These are phyloP conservation scores for Phytophthora meadii DNA, from an alignment of 352 stramenopile species.

Conservation along the genomic window DNA sequence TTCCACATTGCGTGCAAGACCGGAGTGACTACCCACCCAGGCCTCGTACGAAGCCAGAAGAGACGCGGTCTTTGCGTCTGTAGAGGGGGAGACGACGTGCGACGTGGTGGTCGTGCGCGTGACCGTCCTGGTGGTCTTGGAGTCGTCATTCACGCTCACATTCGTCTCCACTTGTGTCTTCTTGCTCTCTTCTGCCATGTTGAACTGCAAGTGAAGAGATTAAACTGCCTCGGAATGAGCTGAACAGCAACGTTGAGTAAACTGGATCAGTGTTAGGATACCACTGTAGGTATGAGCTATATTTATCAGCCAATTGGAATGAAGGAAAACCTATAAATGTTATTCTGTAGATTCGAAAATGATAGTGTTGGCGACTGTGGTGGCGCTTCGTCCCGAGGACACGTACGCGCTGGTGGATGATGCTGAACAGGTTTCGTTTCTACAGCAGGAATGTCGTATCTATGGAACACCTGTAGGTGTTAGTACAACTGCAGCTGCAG, in stretches of 20 bases:
- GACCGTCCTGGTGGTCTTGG: slow-evolving; percentile 12
- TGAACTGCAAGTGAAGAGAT: slow-evolving; percentile 2
- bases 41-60: slow-evolving; percentile 64
- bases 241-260: slow-evolving; percentile 19
- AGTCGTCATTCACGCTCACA: slow-evolving; percentile 20
- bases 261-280: not conserved
- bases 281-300: no score
- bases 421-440: slow-evolving; percentile 8
- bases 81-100: slow-evolving; percentile 1
- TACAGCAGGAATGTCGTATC: slow-evolving; percentile 37
- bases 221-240: not conserved
- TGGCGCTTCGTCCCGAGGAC: slow-evolving; percentile 16
- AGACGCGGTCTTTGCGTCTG: slow-evolving; percentile 16
- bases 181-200: slow-evolving; percentile 30
- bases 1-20: slow-evolving; percentile 77
- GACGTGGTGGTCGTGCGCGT: slow-evolving; percentile 11
- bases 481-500: slow-evolving; percentile 1
- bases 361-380: slow-evolving; percentile 17
- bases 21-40: slow-evolving; percentile 69
- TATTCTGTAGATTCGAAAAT: not conserved
- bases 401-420: slow-evolving; percentile 40
- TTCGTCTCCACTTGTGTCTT: slow-evolving; percentile 25
- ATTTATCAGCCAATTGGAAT: no score
- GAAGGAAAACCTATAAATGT: not conserved
- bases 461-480: slow-evolving; percentile 32